phyloP scores from a whole-genome alignment of 2,329 filamentous ascomycete genomes.

The Xylariaceae sp. region DNA sequence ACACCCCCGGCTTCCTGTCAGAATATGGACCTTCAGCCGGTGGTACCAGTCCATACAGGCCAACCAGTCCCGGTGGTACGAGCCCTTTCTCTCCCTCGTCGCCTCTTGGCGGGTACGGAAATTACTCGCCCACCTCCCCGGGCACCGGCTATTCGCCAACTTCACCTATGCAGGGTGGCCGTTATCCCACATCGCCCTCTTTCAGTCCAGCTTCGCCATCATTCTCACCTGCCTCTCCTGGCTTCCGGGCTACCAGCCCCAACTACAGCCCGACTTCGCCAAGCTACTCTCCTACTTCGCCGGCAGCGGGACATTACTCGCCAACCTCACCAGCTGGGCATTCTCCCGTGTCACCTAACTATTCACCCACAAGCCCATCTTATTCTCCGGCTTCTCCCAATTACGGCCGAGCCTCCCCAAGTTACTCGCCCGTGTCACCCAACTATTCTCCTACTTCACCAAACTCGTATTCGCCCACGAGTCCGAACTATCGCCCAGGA shows the following conservation, averaged over 20 bases:
- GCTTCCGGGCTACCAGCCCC: constrained; percentile 50
- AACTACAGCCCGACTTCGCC: constrained; percentile 63
- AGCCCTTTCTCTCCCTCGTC: constrained; percentile 71
- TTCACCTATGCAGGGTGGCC: constrained; percentile 56
- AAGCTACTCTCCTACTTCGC: constrained; percentile 59
- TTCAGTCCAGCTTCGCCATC: constrained; percentile 60
- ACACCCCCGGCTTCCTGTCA: constrained; percentile 59
- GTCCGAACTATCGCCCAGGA: constrained; percentile 53
- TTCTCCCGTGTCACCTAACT: constrained; percentile 69
- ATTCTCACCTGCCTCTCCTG: constrained; percentile 50
- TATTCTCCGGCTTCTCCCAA: constrained; percentile 66
- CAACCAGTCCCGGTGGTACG: constrained; percentile 63
- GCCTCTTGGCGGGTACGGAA: constrained; percentile 52
- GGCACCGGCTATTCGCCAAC: constrained; percentile 71
- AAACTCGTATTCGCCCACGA: constrained; percentile 58
- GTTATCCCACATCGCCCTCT: constrained; percentile 54
- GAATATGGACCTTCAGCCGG: constrained; percentile 51
- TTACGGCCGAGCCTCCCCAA: constrained; percentile 50
- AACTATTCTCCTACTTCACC: constrained; percentile 72
- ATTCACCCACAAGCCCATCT: constrained; percentile 64
- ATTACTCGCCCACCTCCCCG: constrained; percentile 74
- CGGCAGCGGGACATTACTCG: constrained; percentile 53
- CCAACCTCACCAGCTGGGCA: constrained; percentile 71
- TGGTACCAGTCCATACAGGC: constrained; percentile 59
- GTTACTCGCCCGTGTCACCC: constrained; percentile 66